phyloP scores from a whole-genome alignment of 1,284 basidiomycete genomes.

The Ganoderma boninense region DNA sequence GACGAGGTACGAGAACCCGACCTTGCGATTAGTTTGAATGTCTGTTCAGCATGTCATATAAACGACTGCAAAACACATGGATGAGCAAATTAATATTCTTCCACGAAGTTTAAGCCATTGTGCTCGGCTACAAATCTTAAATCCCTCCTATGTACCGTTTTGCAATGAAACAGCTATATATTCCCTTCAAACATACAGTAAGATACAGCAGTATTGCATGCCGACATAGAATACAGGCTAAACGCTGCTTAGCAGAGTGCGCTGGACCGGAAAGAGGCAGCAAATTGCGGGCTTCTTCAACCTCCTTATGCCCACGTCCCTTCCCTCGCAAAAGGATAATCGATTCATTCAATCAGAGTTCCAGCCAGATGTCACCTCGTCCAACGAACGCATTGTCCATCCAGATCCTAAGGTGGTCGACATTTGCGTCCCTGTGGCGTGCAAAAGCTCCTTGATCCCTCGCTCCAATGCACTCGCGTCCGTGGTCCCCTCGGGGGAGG shows the following conservation, averaged over 20 bases:
- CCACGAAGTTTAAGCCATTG: neutral
- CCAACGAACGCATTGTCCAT: constrained; percentile 70
- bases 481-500: constrained; percentile 60
- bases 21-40: neutral
- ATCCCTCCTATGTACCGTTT: neutral
- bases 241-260: neutral
- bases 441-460: constrained; percentile 74
- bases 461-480: constrained; percentile 57
- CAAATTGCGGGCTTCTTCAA: neutral
- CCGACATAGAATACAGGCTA: neutral
- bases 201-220: neutral
- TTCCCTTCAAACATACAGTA: neutral
- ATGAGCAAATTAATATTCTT: neutral
- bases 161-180: neutral
- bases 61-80: neutral
- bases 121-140: neutral
- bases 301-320: neutral
- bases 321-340: neutral
- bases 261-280: neutral
- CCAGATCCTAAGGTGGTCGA: constrained; percentile 70
- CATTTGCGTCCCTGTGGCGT: constrained; percentile 72
- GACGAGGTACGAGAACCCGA: neutral
- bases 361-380: constrained; percentile 71
- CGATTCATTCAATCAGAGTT: constrained; percentile 14
- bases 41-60: too few species aligned